A percentile compares a stretch with the other conserved stretches of the same genome.
Evolutionary conservation across 2,329 filamentous ascomycete species (phyloP).

Genomic region (Kalaharituber pfeilii): DNA sequence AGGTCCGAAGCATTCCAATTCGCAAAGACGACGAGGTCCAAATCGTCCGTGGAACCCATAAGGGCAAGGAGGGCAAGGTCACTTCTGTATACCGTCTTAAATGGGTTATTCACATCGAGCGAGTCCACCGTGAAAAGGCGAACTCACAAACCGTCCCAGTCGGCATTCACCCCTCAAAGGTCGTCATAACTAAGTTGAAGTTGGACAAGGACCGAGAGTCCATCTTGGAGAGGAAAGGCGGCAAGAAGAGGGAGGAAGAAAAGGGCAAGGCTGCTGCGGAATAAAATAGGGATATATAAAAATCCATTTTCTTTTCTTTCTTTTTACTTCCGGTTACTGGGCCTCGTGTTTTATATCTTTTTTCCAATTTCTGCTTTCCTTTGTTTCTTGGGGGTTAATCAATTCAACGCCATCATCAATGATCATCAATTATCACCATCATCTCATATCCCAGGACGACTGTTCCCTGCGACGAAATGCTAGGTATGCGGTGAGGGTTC

Average conservation of each 20-base stretch:
- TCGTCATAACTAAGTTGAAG: constrained; percentile 98
- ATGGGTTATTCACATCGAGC: constrained; percentile 94
- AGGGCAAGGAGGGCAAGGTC: constrained; percentile 97
- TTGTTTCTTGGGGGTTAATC: constrained; percentile 5
- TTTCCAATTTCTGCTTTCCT: background rate
- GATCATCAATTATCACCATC: constrained; percentile 54
- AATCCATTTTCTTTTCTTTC: constrained; percentile 8
- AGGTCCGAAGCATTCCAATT: constrained; percentile 92
- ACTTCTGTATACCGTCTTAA: constrained; percentile 96
- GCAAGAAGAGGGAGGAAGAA: constrained; percentile 56
- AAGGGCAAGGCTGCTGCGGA: constrained; percentile 41
- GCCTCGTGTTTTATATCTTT: constrained; percentile 5
- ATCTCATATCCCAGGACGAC: background rate
- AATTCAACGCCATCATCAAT: constrained; percentile 27
- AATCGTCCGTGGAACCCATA: constrained; percentile 83
- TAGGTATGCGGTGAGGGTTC: no score
- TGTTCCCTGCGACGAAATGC: no score
- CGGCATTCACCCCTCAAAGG: constrained; percentile 89
- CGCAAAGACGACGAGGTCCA: constrained; percentile 94
- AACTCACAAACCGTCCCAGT: constrained; percentile 91
- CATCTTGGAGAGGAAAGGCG: constrained; percentile 71
- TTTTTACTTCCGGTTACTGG: background rate
- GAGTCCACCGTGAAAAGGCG: constrained; percentile 90
- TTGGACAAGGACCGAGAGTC: constrained; percentile 85
- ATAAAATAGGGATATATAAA: constrained; percentile 16